Percentiles rank a stretch among this genome's conserved stretches.
Conservation (phyloP, 371 early-diverging fungal genomes). For the Mucor mucedo region DNA sequence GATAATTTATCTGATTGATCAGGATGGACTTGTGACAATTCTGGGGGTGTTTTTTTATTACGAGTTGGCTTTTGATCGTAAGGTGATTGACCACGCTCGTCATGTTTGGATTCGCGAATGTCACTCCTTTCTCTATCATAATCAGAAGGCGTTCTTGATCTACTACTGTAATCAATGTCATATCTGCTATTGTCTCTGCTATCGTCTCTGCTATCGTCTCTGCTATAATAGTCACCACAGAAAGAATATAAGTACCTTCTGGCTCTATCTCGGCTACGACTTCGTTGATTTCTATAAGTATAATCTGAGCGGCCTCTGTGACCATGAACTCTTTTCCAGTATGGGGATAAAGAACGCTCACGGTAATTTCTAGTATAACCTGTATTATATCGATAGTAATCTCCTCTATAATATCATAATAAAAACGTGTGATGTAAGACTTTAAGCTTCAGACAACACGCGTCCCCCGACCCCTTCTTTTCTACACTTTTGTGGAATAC, state of each 20-base stretch:
- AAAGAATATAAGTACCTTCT: background rate
- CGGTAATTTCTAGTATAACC: too few relatives aligned
- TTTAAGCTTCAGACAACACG: too few relatives aligned
- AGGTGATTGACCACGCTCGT: background rate
- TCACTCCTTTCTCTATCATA: constrained; percentile 6
- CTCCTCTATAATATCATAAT: too few relatives aligned
- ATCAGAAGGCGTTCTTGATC: constrained; percentile 17
- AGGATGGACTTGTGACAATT: too few relatives aligned
- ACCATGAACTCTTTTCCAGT: too few relatives aligned
- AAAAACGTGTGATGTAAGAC: too few relatives aligned
- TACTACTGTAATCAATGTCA: constrained; percentile 6
- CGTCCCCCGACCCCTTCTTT: too few relatives aligned
- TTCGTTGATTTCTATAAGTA: background rate
- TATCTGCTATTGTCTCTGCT: background rate
- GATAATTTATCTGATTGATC: too few relatives aligned
- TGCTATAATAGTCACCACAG: background rate
- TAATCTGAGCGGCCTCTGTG: background rate
- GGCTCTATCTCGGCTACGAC: background rate
- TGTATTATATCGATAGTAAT: too few relatives aligned
- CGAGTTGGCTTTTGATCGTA: background rate
- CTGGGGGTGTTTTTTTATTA: background rate
- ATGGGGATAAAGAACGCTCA: too few relatives aligned
- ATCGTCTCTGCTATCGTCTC: background rate
- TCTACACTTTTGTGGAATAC: too few relatives aligned
- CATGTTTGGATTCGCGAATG: background rate